Conservation (phyloP, 169 alveolate genomes). For the Plasmodium ovale region DNA sequence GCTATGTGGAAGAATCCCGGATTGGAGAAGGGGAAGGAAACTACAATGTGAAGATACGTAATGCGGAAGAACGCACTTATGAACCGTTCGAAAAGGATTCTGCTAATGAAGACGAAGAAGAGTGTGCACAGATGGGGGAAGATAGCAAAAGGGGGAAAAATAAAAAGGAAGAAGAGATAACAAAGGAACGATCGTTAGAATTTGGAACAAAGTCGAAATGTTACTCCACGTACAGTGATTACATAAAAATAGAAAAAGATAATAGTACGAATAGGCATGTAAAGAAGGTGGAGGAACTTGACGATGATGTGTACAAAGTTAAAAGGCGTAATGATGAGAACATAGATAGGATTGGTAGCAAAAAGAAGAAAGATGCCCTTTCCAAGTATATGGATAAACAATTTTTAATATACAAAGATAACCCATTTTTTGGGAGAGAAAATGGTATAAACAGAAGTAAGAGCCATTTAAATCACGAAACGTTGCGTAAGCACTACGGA, state of each 20-base stretch:
- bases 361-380: background rate
- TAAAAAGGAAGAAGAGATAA: background rate
- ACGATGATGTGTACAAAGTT: background rate
- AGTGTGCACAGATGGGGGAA: background rate
- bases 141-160: background rate
- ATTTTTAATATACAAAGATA: slow-evolving; percentile 51
- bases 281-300: background rate
- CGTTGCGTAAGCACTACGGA: slow-evolving; percentile 11
- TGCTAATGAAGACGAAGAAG: background rate
- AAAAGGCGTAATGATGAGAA: background rate
- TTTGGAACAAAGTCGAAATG: background rate
- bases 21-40: too few species aligned
- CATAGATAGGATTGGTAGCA: background rate
- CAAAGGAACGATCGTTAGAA: background rate
- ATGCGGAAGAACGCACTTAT: too few species aligned
- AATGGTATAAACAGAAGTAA: background rate
- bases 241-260: background rate
- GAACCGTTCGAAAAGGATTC: too few species aligned
- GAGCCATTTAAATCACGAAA: slow-evolving; percentile 18
- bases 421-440: slow-evolving; percentile 9
- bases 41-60: too few species aligned
- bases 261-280: background rate
- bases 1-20: too few species aligned
- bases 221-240: background rate
- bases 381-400: slow-evolving; percentile 56